Percentiles rank a stretch among this genome's conserved stretches.
Evolutionary conservation across 305 asterid genomes (phyloP).

Genomic region (Fraxinus nigra): DNA sequence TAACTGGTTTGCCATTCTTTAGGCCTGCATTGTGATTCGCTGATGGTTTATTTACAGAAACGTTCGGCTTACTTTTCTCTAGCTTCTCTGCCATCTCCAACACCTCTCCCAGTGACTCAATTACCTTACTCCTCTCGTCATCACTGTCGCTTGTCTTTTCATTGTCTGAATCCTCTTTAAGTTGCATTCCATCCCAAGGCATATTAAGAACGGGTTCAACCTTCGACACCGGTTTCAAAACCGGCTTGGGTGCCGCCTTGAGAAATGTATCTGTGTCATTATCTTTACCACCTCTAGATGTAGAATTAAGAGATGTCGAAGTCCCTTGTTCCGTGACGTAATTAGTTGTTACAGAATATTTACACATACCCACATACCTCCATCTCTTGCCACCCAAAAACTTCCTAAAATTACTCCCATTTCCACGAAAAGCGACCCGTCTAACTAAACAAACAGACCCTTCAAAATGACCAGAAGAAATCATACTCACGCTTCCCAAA

Average conservation of each 20-base stretch:
- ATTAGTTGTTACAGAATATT: slow-evolving; percentile 74
- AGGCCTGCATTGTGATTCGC: slow-evolving; percentile 34
- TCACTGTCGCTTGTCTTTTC: slow-evolving; percentile 35
- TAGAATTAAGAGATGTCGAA: slow-evolving; percentile 75
- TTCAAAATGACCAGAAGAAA: slow-evolving; percentile 67
- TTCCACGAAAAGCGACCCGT: slow-evolving; percentile 49
- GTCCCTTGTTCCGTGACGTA: slow-evolving; percentile 68
- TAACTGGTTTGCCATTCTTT: slow-evolving; percentile 50
- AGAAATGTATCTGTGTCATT: slow-evolving; percentile 55
- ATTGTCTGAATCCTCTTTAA: slow-evolving; percentile 34
- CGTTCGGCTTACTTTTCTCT: slow-evolving; percentile 51
- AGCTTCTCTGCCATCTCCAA: slow-evolving; percentile 90
- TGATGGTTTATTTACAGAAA: slow-evolving; percentile 42
- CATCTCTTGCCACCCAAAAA: slow-evolving; percentile 62
- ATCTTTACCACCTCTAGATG: slow-evolving; percentile 46
- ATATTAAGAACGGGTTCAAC: slow-evolving; percentile 38
- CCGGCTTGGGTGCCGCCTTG: slow-evolving; percentile 84
- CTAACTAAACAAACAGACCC: slow-evolving; percentile 70
- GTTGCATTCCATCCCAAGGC: slow-evolving; percentile 40
- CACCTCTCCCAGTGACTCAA: slow-evolving; percentile 86
- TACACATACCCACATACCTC: slow-evolving; percentile 79
- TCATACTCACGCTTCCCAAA: slow-evolving; percentile 78
- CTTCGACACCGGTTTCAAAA: slow-evolving; percentile 54
- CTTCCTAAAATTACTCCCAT: slow-evolving; percentile 49
- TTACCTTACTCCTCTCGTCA: slow-evolving; percentile 65